Base-by-base conservation (phyloP, 1,139 yeast genomes). In the Candida labiduridarum region DNA sequence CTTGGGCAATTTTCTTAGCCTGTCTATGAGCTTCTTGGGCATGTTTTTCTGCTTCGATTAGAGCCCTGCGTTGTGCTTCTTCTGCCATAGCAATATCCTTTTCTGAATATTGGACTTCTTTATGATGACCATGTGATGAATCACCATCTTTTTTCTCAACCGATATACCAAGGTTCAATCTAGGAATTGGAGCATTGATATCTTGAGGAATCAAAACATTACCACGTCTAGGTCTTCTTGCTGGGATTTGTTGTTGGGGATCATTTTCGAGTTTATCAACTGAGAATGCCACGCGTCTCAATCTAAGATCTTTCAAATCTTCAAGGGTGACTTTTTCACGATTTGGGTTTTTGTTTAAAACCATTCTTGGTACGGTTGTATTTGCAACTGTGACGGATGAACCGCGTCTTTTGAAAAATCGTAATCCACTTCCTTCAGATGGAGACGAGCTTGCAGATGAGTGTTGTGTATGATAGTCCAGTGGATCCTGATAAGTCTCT, bases 241-340 rank as follows among this genome's bases (percentile, higher is more conserved):
- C 87, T 0, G 98, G 98, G 53, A 92, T 88, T 65, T 91, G 97
- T 63, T 92, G 98, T 38, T 96, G 97, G 1, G 98, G 98, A 65
- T 92, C 97, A 54, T 74, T 77, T 0, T 76, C 70, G 47, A 90
- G 76, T 52, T 84, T 79, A 54, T 87, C 86, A 12, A 87, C 73
- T 1, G 95, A 88, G 66, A 92, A 92, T 2, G 83, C 77, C 3
- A 92, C 97, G 51, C 95, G 68, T 57, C 79, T 79, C 55, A 87
- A 70, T n/a, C 72, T 69, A 4, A 69, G 63, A 19, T 51, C 57
- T 19, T 59, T 53, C 40, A 78, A 63, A 40, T 76, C 80, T 43
- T 72, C 72, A 12, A 80, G 59, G 1, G 78, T 77, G 18, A 70
- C 55, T 11, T 62, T 57, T 19, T 65, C 60, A 51, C 76, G 66